Percentiles rank a stretch among this genome's conserved stretches.
Conservation (phyloP, 495 filamentous ascomycete genomes). For the Emericellopsis terricola region DNA sequence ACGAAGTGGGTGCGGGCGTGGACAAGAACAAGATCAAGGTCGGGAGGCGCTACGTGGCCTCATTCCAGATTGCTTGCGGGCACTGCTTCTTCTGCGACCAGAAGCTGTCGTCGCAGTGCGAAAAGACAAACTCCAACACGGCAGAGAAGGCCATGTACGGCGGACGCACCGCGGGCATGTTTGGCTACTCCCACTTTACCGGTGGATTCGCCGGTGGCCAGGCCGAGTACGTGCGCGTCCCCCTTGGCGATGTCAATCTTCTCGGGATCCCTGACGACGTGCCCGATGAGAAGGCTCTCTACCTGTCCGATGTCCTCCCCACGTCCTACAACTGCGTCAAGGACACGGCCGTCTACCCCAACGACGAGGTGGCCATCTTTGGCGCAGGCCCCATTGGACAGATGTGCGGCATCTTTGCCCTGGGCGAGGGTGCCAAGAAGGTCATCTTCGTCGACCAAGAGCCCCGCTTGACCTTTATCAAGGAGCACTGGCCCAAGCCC, state of each 20-base stretch:
- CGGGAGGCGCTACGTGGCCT: not conserved
- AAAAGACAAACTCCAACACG: slow-evolving; percentile 56
- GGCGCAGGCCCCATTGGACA: slow-evolving; percentile 65
- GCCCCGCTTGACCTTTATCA: slow-evolving; percentile 52
- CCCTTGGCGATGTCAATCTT: slow-evolving; percentile 67
- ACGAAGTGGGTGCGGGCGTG: slow-evolving; percentile 14
- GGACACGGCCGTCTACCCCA: slow-evolving; percentile 64
- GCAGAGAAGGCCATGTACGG: slow-evolving; percentile 58
- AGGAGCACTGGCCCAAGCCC: slow-evolving; percentile 34
- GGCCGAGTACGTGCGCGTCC: slow-evolving; percentile 74
- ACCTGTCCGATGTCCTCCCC: slow-evolving; percentile 59
- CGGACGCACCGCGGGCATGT: slow-evolving; percentile 51
- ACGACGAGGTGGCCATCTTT: slow-evolving; percentile 71
- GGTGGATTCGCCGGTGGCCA: slow-evolving; percentile 84
- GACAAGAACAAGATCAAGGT: slow-evolving; percentile 1
- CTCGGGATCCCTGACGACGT: slow-evolving; percentile 64
- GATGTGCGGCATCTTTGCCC: slow-evolving; percentile 57
- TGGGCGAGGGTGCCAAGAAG: slow-evolving; percentile 51
- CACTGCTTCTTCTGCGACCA: slow-evolving; percentile 62
- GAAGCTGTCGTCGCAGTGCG: slow-evolving; percentile 60
- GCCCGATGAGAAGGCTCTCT: slow-evolving; percentile 72
- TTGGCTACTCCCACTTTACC: slow-evolving; percentile 60
- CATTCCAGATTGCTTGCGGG: slow-evolving; percentile 44
- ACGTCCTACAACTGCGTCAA: slow-evolving; percentile 74
- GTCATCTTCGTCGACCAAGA: slow-evolving; percentile 73